Conservation (phyloP, 805 yeast genomes). For the Metschnikowia lunata region DNA sequence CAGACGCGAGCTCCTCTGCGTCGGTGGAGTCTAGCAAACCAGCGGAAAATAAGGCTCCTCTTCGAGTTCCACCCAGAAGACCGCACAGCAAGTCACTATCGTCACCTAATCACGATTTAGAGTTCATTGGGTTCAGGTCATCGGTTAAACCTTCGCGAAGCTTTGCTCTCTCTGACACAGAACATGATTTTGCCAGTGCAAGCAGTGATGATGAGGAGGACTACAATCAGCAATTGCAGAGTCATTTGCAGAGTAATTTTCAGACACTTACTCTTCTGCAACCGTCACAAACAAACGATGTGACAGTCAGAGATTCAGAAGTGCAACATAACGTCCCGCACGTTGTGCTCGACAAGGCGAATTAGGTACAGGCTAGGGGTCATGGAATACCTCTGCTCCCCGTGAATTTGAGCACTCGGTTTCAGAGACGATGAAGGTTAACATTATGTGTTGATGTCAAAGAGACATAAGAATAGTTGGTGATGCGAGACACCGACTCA, state of each 20-base stretch:
- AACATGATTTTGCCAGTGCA: conserved; percentile 14
- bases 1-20: background rate
- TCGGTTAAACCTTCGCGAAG: conserved; percentile 7
- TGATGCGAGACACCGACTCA: too few species aligned
- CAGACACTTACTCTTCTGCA: background rate
- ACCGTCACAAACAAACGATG: background rate
- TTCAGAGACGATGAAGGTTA: too few species aligned
- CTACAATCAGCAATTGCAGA: conserved; percentile 2
- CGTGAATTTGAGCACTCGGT: too few species aligned
- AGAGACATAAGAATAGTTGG: too few species aligned
- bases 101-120: conserved; percentile 29
- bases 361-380: background rate
- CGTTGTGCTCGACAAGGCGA: conserved; percentile 6
- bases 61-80: conserved; percentile 14
- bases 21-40: conserved; percentile 4
- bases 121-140: conserved; percentile 34
- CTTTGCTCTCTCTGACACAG: conserved; percentile 15
- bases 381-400: too few species aligned
- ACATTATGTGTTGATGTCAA: too few species aligned
- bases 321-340: conserved; percentile 5
- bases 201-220: conserved; percentile 16
- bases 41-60: conserved; percentile 9
- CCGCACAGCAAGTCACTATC: conserved; percentile 35
- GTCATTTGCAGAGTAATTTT: background rate
- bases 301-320: too few species aligned